Base-by-base conservation (phyloP, 345 rosid genomes). In the Populus davidiana region DNA sequence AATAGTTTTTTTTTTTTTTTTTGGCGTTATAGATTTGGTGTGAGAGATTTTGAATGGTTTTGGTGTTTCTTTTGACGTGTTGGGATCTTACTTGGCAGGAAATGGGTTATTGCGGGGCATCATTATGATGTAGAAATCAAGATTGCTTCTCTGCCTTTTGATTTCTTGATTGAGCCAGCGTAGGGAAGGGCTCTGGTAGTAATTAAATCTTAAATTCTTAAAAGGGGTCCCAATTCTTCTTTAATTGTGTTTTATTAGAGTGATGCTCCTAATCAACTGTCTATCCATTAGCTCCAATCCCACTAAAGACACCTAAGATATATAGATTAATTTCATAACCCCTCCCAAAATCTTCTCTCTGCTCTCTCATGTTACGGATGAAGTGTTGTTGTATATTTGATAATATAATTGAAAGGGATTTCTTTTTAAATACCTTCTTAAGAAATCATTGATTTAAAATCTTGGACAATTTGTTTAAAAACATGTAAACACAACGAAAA, bases 281-380 rank as follows among this genome's bases (percentile, higher is more conserved):
- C 25, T 17, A 41, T 9, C 13, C 39, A 70, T 13, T 70, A 70
- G 73, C 62, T 70, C 73, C 36, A 70, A 70, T 70, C 73, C 73
- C 73, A 47, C 61, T 47, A 70, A 43, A 70, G 73, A 44, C 36
- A 17, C 71, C 39, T 43, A 10, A 11, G 47, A 43, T 43, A 10
- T 1, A 33, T 33, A 33, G 36, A 33, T 33, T 33, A 33, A 33
- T 33, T 33, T 4, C n/a, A 52, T 39, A 9, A 39, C 10, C 43
- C 43, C 8, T 39, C 43, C 11, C 43, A 8, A 10, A 9, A 7
- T 39, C 43, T 39, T 39, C 10, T 39, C 43, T 39, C 2, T 39
- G 43, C 10, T 39, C 8, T 39, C 10, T 39, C 10, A 6, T 39
- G 8, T 41, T 41, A 41, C 14, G 13, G 47, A 43, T 43, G 12